Evolutionary conservation across 768 basidiomycete species (phyloP), one percentile per base, ranked within the genome.

Genomic region (Saitozyma podzolica): DNA sequence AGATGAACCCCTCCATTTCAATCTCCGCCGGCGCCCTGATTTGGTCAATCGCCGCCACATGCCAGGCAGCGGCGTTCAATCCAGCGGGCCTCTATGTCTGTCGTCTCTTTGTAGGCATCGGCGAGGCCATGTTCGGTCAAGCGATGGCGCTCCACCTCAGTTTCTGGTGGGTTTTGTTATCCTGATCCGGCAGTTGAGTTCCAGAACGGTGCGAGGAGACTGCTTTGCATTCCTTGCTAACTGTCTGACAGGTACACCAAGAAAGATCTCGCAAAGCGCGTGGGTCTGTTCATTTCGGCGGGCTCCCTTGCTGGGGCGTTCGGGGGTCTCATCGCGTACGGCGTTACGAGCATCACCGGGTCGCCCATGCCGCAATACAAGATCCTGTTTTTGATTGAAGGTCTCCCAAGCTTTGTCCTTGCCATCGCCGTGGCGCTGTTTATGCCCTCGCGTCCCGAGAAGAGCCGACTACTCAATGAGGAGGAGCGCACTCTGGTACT

Each of bases 311-410:
- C 77, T 6, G 76, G 79, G 20, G 76, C 78, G 1, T 76, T 80
- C 50, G 75, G 75, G 40, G 79, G 79, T 55, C 62, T 80, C 39
- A 71, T 78, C 62, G 52, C 69, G 4, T 79, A 62, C 60, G 77
- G 73, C 37, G 70, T 66, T 0, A 48, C 56, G 1, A 61, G 59
- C 45, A 80, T 82, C 58, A 59, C 69, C 7, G n/a, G 70, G 50
- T 54, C 73, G 0, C 48, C 56, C 8, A 71, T 78, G 50, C 67
- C 56, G 0, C 65, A 69, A 61, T 78, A 72, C 72, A 53, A 72
- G 9, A 80, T 82, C 57, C 77, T 82, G 5, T 82, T 82, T 74
- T 68, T 82, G 45, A 79, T 82, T 63, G 80, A 81, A 63, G 81
- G 82, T 47, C 45, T 13, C 13, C 45, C 45, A 13, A 75, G 75